Evolutionary conservation across 352 stramenopile genomes (phyloP), one percentile per base, ranked within the genome.

Genomic region (Phytophthora tubulina): DNA sequence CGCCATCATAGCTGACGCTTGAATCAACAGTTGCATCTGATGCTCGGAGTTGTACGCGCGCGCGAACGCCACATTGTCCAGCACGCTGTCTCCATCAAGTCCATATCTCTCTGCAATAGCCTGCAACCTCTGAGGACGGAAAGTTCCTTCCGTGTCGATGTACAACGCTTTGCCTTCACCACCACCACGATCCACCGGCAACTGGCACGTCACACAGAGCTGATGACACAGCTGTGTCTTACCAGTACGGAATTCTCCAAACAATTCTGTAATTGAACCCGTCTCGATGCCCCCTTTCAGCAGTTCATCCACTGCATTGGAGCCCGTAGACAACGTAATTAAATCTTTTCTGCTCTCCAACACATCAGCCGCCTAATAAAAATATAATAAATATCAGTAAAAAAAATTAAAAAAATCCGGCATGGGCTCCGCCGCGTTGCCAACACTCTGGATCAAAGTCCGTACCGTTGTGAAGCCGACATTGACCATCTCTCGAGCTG

Each of bases 201-300:
- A 88, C 84, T 99, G 98, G 73, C 97, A 99, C 41, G 97, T 99
- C 38, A 99, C 98, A 77, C 98, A 99, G 1, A 99, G 85, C 61
- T 99, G 99, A 73, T 99, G 98, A 73, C 98, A 99, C 44, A 99
- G 77, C 78, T 99, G 98, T 9, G 98, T 99, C 81, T 99, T 99
- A 38, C 98, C 98, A 14, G 97, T 99, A 14, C 98, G 91, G 80
- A 99, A 99, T 76, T 99, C 98, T 49, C 98, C 98, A 87, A 99
- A 99, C 8, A 99, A 81, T 76, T 99, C 97, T 0, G 97, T 99
- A 62, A 99, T 98, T 15, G 92, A 98, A 2, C 96, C 96, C 9
- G 98, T 99, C 76, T 99, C 98, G 59, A 99, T 98, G 15, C 98
- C 98, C 41, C 91, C 93, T 77, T 94, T 95, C 7, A 98, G 79